These are phyloP conservation scores for Dichotomocladium elegans DNA, from an alignment of 371 early-diverging fungal species.

Conservation along the genomic window DNA sequence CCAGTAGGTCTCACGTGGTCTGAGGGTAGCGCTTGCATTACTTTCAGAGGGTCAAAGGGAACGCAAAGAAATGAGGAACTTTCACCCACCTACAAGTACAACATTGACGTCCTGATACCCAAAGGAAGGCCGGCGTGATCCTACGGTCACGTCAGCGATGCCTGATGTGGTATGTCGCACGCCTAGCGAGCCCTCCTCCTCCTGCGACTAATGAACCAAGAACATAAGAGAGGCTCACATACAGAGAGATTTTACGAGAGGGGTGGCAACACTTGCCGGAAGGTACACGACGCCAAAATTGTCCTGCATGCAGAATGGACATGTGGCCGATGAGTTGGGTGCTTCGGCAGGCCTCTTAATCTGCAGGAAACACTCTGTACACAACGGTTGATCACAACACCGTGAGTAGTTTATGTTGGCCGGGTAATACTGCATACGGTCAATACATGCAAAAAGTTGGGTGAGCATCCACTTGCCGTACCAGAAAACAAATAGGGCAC, in stretches of 20 bases:
- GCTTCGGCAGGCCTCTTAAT: constrained; percentile 74
- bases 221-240: neutral
- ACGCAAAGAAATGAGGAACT: neutral
- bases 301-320: constrained; percentile 87
- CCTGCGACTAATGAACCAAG: neutral
- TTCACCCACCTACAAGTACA: constrained; percentile 64
- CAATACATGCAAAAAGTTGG: neutral
- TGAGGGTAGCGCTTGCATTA: constrained; percentile 9
- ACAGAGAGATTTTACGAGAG: constrained; percentile 27
- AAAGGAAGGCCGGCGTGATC: constrained; percentile 53
- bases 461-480: constrained; percentile 1
- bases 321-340: constrained; percentile 55
- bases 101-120: constrained; percentile 62
- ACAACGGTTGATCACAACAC: constrained; percentile 93
- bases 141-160: constrained; percentile 12
- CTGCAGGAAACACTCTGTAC: constrained; percentile 94
- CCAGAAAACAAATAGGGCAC: constrained; percentile 79
- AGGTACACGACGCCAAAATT: constrained; percentile 82
- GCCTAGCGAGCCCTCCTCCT: no score
- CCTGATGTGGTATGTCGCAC: constrained; percentile 41
- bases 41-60: neutral
- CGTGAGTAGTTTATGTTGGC: constrained; percentile 88
- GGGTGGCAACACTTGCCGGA: no score
- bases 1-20: constrained; percentile 81
- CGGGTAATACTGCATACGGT: constrained; percentile 92